Conservation (phyloP, 768 basidiomycete species). For the Tremella mesenterica region DNA sequence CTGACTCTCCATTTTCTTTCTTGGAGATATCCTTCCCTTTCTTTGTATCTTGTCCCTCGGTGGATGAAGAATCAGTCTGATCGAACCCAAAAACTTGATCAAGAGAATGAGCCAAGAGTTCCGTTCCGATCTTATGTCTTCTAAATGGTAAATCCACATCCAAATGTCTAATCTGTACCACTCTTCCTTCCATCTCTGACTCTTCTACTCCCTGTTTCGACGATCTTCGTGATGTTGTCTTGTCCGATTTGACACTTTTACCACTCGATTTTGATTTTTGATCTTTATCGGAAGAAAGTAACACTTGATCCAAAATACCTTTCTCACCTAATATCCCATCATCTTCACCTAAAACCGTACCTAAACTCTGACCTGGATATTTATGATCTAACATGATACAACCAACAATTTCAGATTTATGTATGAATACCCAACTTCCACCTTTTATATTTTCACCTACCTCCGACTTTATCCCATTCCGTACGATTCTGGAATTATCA, state of each 20-base stretch:
- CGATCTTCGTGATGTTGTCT: neutral
- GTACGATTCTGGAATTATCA: too few relatives aligned
- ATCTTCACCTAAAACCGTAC: conserved; percentile 21
- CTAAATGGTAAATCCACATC: conserved; percentile 24
- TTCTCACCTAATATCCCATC: conserved; percentile 11
- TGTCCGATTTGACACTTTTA: neutral
- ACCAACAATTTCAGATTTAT: conserved; percentile 19
- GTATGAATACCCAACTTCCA: conserved; percentile 13
- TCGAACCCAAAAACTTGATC: conserved; percentile 10
- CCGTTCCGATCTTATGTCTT: conserved; percentile 6
- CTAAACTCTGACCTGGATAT: conserved; percentile 11
- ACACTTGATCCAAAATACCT: conserved; percentile 1
- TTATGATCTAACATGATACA: conserved; percentile 14
- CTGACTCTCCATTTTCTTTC: neutral
- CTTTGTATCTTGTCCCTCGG: too few relatives aligned
- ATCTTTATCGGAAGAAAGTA: neutral
- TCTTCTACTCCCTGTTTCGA: neutral
- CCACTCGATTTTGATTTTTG: neutral
- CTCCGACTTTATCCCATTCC: too few relatives aligned
- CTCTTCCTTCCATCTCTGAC: neutral
- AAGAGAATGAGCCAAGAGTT: conserved; percentile 7
- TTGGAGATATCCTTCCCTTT: neutral
- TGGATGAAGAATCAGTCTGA: too few relatives aligned
- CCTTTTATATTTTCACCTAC: neutral
- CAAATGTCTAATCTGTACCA: conserved; percentile 23